These are phyloP conservation scores for Amauroascus verrucosus DNA, from an alignment of 2,329 filamentous ascomycete genomes.

Conservation along the genomic window DNA sequence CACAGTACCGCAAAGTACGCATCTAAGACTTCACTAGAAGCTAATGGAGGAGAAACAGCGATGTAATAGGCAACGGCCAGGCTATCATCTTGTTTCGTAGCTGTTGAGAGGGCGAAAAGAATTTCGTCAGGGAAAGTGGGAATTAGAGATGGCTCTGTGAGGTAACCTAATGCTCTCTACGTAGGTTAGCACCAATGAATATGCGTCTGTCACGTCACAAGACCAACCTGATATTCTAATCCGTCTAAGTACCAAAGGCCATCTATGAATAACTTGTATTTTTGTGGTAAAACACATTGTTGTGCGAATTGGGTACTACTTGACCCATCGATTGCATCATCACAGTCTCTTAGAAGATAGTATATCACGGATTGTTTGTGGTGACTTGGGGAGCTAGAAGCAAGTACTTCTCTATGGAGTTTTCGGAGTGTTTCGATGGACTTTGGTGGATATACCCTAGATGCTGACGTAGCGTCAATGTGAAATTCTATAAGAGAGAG, in stretches of 20 bases:
- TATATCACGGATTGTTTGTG: slow-evolving; percentile 76
- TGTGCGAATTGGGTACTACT: slow-evolving; percentile 47
- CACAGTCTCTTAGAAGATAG: slow-evolving; percentile 70
- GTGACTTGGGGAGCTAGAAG: slow-evolving; percentile 54
- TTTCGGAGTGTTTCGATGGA: slow-evolving; percentile 56
- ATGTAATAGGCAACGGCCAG: slow-evolving; percentile 71
- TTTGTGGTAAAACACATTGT: slow-evolving; percentile 57
- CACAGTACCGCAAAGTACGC: slow-evolving; percentile 61
- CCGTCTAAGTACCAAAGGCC: slow-evolving; percentile 74
- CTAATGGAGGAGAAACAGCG: slow-evolving; percentile 62
- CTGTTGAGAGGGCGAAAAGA: slow-evolving; percentile 55
- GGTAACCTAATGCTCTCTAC: slow-evolving; percentile 59
- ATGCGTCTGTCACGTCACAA: neutral
- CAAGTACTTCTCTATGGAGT: slow-evolving; percentile 60
- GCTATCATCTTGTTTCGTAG: slow-evolving; percentile 49
- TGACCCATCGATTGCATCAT: slow-evolving; percentile 42
- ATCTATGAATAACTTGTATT: slow-evolving; percentile 70
- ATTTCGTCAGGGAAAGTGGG: slow-evolving; percentile 80
- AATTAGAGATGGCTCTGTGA: slow-evolving; percentile 68
- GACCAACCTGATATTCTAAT: slow-evolving; percentile 52
- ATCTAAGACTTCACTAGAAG: slow-evolving; percentile 50
- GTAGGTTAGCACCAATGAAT: neutral
- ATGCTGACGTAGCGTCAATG: slow-evolving; percentile 29
- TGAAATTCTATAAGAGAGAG: slow-evolving; percentile 14
- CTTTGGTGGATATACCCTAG: slow-evolving; percentile 64